Evolutionary conservation across 2,329 filamentous ascomycete species (phyloP).

Genomic region (Pseudopithomyces chartarum): DNA sequence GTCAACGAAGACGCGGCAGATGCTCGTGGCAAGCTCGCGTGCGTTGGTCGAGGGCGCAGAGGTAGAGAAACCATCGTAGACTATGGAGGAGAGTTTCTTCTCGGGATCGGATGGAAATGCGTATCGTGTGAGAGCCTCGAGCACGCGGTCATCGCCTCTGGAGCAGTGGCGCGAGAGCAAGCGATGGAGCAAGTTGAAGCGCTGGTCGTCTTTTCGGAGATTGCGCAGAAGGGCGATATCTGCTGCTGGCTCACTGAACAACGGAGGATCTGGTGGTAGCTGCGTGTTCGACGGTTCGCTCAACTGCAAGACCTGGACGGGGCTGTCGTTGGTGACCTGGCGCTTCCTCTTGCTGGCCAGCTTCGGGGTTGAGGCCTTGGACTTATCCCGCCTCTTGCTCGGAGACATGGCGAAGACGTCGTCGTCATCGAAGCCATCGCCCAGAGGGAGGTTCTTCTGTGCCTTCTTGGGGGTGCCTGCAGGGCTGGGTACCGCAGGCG

Average conservation of each 20-base stretch:
- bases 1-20: conserved; percentile 66
- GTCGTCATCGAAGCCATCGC: conserved; percentile 78
- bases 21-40: conserved; percentile 64
- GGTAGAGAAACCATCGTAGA: conserved; percentile 69
- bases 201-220: conserved; percentile 44
- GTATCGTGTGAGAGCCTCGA: conserved; percentile 70
- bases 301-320: conserved; percentile 62
- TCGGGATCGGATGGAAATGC: conserved; percentile 63
- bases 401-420: conserved; percentile 63
- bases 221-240: conserved; percentile 42
- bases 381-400: conserved; percentile 53
- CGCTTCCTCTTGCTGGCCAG: conserved; percentile 71
- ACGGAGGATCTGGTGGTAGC: conserved; percentile 36
- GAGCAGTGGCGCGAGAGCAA: conserved; percentile 66
- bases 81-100: conserved; percentile 66
- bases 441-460: conserved; percentile 62
- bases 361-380: conserved; percentile 64
- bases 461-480: conserved; percentile 65
- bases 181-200: conserved; percentile 59
- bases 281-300: conserved; percentile 45
- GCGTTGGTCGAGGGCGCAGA: conserved; percentile 55
- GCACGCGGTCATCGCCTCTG: conserved; percentile 62
- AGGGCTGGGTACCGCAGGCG: conserved; percentile 28
- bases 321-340: conserved; percentile 65
- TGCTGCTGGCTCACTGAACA: conserved; percentile 10